Evolutionary conservation across 106 monocot species (phyloP).

Genomic region (Phalaenopsis aphrodite): DNA sequence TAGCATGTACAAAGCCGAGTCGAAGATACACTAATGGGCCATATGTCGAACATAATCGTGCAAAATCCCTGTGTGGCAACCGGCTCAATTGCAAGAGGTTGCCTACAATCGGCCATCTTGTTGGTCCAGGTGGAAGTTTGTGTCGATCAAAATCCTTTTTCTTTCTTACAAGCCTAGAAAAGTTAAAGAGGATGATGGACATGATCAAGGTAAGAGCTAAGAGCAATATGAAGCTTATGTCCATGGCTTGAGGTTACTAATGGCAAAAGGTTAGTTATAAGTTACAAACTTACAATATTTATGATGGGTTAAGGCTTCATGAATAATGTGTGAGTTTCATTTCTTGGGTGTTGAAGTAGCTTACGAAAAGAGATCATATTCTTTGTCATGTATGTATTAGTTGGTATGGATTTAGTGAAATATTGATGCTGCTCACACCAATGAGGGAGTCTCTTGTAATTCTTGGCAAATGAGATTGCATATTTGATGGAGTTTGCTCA

Average conservation of each 20-base stretch:
- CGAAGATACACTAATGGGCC: constrained; percentile 90
- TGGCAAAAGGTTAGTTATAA: background rate
- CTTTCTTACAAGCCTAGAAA: background rate
- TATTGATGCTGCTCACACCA: background rate
- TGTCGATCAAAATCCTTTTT: background rate
- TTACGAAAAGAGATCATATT: background rate
- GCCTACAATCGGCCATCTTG: constrained; percentile 62
- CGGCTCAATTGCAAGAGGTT: constrained; percentile 77
- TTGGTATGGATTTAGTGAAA: background rate
- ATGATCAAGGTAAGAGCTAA: background rate
- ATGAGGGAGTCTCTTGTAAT: no score
- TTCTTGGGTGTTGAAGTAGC: background rate
- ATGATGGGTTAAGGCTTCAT: background rate
- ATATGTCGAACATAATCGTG: constrained; percentile 46
- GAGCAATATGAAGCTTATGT: background rate
- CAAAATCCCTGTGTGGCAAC: constrained; percentile 72
- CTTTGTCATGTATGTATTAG: background rate
- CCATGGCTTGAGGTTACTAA: background rate
- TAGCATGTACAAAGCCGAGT: constrained; percentile 54
- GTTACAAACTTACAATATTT: background rate
- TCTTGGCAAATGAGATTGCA: no score
- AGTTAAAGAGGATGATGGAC: background rate
- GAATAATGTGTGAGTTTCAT: background rate
- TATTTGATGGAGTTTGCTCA: no score
- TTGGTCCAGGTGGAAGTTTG: constrained; percentile 69